Conservation (phyloP, 2,329 filamentous ascomycete genomes). For the Xylariaceae sp. region DNA sequence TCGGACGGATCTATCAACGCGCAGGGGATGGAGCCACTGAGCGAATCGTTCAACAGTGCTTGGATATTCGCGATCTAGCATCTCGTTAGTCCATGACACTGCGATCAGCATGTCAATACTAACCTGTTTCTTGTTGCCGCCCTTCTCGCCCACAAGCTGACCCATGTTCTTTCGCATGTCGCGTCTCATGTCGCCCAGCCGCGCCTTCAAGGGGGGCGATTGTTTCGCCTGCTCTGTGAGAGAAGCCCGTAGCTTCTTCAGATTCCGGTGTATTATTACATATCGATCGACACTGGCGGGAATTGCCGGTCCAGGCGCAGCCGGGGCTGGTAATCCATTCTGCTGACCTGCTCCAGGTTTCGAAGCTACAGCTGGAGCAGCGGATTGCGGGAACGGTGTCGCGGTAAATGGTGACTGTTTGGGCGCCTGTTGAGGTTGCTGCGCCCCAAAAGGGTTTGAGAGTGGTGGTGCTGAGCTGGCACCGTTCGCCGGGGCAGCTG, state of each 20-base stretch:
- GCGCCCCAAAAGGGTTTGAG: background rate
- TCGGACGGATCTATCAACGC: constrained; percentile 45
- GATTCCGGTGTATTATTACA: constrained; percentile 54
- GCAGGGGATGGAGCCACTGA: constrained; percentile 44
- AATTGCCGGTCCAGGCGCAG: constrained; percentile 10
- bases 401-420: constrained; percentile 1
- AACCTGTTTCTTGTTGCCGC: constrained; percentile 52
- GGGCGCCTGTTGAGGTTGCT: background rate
- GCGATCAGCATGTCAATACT: constrained; percentile 14
- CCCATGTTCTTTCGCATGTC: constrained; percentile 64
- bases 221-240: constrained; percentile 46
- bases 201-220: constrained; percentile 52
- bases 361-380: constrained; percentile 1
- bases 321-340: constrained; percentile 9
- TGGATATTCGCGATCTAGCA: constrained; percentile 41
- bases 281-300: constrained; percentile 33
- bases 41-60: constrained; percentile 43
- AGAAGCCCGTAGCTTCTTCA: constrained; percentile 50
- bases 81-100: constrained; percentile 4
- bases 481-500: constrained; percentile 8
- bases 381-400: constrained; percentile 8
- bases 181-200: constrained; percentile 64
- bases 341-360: constrained; percentile 9
- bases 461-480: constrained; percentile 7
- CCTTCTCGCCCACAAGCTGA: constrained; percentile 60